Conservation (phyloP, 2,329 filamentous ascomycete species). For the Verticillium zaregamsianum region DNA sequence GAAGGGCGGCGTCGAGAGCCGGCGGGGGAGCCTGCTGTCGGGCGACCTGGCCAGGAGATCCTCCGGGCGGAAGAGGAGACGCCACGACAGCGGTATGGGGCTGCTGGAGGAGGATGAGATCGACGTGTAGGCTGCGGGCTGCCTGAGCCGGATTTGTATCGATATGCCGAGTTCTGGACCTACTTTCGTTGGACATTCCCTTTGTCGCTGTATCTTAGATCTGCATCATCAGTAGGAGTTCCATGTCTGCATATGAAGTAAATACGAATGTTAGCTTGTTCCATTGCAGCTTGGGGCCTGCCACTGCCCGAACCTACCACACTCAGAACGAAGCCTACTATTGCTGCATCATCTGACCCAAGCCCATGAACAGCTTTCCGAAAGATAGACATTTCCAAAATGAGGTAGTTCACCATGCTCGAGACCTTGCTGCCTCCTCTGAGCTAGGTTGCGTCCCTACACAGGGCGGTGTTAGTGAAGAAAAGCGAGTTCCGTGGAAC, state of each 20-base stretch:
- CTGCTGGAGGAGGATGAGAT: slow-evolving; percentile 51
- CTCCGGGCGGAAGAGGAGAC: slow-evolving; percentile 36
- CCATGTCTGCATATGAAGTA: neutral
- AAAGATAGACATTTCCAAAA: no score
- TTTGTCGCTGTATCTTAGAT: neutral
- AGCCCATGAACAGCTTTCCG: no score
- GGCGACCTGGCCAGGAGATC: slow-evolving; percentile 24
- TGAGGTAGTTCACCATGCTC: no score
- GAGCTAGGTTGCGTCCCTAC: no score
- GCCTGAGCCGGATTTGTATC: neutral
- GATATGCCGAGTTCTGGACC: neutral
- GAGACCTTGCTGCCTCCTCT: no score
- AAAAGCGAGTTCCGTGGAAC: no score
- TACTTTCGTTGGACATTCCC: neutral
- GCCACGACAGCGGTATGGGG: slow-evolving; percentile 51
- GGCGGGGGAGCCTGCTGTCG: slow-evolving; percentile 17
- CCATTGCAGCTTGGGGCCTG: no score
- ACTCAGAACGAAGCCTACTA: no score
- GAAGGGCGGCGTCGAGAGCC: slow-evolving; percentile 9
- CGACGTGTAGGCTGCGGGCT: slow-evolving; percentile 18
- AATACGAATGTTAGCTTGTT: no score
- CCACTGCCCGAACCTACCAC: no score
- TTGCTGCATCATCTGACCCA: no score
- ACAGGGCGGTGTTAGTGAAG: no score
- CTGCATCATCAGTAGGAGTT: neutral